Evolutionary conservation across 306 rosid species (phyloP), one percentile per base, ranked within the genome.

Genomic region (Sicyos edulis): DNA sequence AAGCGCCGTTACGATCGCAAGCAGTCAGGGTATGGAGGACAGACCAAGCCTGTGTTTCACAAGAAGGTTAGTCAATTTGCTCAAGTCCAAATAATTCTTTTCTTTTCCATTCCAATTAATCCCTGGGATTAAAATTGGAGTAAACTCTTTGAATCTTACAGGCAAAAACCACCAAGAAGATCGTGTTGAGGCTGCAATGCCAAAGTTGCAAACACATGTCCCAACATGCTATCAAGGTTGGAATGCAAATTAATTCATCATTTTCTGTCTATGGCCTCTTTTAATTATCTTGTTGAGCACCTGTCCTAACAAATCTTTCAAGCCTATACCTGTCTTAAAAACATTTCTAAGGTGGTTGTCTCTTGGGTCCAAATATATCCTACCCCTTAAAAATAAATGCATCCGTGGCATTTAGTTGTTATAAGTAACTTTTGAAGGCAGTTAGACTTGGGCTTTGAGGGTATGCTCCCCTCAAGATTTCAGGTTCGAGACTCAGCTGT

Each of bases 121-220:
- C 42, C 42, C 5, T 37, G 42, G 42, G 51, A 63, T 63, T 11
- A 40, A 20, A 63, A 63, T 45, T 40, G 29, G 17, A 40, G 1
- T 37, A 16, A n/a, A 63, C 37, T 13, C 10, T 0, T 0, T n/a
- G 3, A 22, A 47, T 68, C 10, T 63, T 12, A 49, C 52, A 83
- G 84, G 86, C 86, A 2, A 83, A 83, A 29, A 83, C 84, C 4
- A 83, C 84, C 16, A 80, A 83, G 86, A 83, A 83, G 82, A 83
- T 83, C 70, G 84, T 80, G 32, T 53, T 83, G 80, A 83, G 84
- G 82, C 66, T 83, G 34, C 86, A 83, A 72, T 83, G 84, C 78
- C 82, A 83, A 61, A 74, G 82, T 11, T 83, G 86, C 84, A 83
- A 80, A 37, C 86, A 80, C 58, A 78, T 83, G 6, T 83, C 86